A percentile compares a stretch with the other conserved stretches of the same genome.
Evolutionary conservation across 345 rosid species (phyloP).

Genomic region (Raphanus sativus): DNA sequence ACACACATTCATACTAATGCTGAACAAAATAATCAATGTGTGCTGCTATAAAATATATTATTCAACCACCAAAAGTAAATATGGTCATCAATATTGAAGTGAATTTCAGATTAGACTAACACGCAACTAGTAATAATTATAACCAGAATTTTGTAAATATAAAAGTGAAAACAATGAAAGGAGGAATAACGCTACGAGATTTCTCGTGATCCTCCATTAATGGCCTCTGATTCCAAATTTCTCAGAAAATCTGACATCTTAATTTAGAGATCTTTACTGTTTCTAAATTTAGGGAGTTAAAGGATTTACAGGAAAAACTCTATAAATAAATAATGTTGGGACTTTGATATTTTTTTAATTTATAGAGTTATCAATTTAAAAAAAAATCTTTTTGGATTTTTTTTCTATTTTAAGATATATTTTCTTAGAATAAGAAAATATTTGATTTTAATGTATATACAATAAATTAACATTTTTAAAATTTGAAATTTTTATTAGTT

Average conservation of each 20-base stretch:
- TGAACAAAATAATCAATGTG: constrained; percentile 30
- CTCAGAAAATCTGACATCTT: background rate
- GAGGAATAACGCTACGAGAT: constrained; percentile 1
- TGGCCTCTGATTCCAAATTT: background rate
- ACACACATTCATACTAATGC: constrained; percentile 19
- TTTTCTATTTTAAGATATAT: too few relatives aligned
- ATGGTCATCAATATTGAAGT: constrained; percentile 29
- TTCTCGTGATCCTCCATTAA: constrained; percentile 33
- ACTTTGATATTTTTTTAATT: too few relatives aligned
- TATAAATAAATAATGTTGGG: too few relatives aligned
- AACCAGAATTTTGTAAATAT: constrained; percentile 9
- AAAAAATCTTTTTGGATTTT: too few relatives aligned
- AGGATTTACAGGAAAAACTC: too few relatives aligned
- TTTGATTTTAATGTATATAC: too few relatives aligned
- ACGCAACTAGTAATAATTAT: constrained; percentile 30
- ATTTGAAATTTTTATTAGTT: too few relatives aligned
- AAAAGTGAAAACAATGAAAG: background rate
- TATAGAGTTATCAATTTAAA: too few relatives aligned
- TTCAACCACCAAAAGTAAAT: constrained; percentile 40
- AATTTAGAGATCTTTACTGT: background rate
- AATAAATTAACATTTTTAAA: too few relatives aligned
- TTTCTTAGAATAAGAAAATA: too few relatives aligned
- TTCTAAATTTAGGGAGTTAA: background rate
- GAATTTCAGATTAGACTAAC: constrained; percentile 31
- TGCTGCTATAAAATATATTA: constrained; percentile 31